Evolutionary conservation across 305 asterid species (phyloP), one percentile per base, ranked within the genome.

Genomic region (Solanum hybrid): DNA sequence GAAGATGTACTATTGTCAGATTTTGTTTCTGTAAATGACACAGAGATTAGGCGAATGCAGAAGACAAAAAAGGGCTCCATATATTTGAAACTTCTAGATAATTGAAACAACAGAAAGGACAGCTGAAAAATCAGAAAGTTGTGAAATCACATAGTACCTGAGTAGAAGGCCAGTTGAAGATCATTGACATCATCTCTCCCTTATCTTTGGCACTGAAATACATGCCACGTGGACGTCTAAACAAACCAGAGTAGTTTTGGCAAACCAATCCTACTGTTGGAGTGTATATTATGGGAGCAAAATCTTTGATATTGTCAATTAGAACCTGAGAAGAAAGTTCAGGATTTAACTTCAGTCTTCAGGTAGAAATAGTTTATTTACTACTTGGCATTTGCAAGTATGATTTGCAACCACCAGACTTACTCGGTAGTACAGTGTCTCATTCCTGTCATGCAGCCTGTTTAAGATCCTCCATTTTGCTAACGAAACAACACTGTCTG

Each of bases 171-270:
- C 99, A 97, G 91, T 97, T 97, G 90, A 95, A 96, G 92, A 97
- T 96, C 99, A 97, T 96, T 88, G 99, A 97, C 99, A 97, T 96
- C 99, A 97, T 97, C 93, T 97, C 99, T 90, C 99, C 99, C 94
- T 94, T 97, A 90, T 97, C 99, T 93, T 94, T 97, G 92, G 98
- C 99, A 92, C 98, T 96, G 96, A 97, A 97, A 91, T 97, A 97
- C 99, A 97, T 97, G 89, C 99, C 99, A 88, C 99, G 99, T 35
- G 99, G 99, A 71, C 99, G 97, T 82, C 99, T 93, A 91, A 95
- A 96, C 92, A 97, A 92, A 81, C 99, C 99, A 14, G 99, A 97
- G 91, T 97, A 97, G 90, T 97, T 97, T 95, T 97, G 99, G 91
- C 99, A 97, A 24, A 97, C 99, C 92, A 97, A 90, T 91, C 99